Evolutionary conservation across 2,329 filamentous ascomycete species (phyloP), one percentile per base, ranked within the genome.

Genomic region (Pseudocercospora musae): DNA sequence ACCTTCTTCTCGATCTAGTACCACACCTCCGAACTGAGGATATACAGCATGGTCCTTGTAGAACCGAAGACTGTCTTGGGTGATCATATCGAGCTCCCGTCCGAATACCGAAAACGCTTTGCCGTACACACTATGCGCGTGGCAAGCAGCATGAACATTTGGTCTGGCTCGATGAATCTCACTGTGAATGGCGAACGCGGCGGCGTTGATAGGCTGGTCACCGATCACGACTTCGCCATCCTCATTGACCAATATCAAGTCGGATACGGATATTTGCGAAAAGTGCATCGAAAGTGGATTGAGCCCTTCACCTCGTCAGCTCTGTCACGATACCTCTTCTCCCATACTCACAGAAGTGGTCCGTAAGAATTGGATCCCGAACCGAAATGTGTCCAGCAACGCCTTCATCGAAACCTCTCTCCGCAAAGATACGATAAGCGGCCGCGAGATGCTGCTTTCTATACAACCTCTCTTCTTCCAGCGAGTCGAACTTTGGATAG

Each of bases 31-130:
- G 64, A 81, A 82, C 10, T 74, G 73, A 4, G 73, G 66, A 62
- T 82, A 81, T 8, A 80, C 78, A 52, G 73, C 73, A 65, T 79
- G 77, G 50, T 72, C 67, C 50, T 75, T 67, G 60, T 79, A 77
- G 66, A 80, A 81, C 2, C 78, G 69, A 53, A 80, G 66, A 40
- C 75, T 75, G 62, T 82, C 80, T 62, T 82, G 80, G 0, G 79
- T 82, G 31, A 81, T 79, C 67, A 78, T 80, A 49, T 81, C 78
- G 9, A 81, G 69, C 60, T 77, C 72, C 29, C 76, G 69, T 0
- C 80, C 80, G 68, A 82, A 82, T 0, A 76, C 78, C 18, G 74
- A 77, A 58, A 76, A 82, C 0, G 80, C 80, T 63, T 81, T 81
- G 4, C 80, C 80, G 59, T 79, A 76, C 0, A 79, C 76, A 31